phyloP scores from a whole-genome alignment of 2,329 filamentous ascomycete species.

The Colletotrichum tofieldiae region DNA sequence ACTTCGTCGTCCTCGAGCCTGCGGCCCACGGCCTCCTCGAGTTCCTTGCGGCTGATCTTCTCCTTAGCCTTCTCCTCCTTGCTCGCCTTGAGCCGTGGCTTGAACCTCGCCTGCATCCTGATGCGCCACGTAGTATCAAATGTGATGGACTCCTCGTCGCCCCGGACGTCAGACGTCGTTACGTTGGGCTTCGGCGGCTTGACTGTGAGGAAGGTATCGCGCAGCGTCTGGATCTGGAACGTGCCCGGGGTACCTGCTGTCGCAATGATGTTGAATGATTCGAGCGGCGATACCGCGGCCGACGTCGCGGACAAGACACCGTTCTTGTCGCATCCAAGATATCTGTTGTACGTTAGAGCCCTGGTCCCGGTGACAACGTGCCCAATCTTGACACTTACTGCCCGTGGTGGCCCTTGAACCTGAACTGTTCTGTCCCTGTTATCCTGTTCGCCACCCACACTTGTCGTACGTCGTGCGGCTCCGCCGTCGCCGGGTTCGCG shows the following conservation, averaged over 20 bases:
- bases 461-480: conserved; percentile 95
- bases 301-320: conserved; percentile 83
- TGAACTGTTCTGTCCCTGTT: conserved; percentile 84
- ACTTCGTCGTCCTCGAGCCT: conserved; percentile 89
- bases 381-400: conserved; percentile 66
- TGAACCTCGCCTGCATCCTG: conserved; percentile 96
- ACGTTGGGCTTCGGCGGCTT: conserved; percentile 67
- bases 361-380: not conserved
- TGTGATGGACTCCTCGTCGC: conserved; percentile 78
- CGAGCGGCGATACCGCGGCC: conserved; percentile 87
- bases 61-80: conserved; percentile 89
- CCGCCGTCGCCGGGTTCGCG: conserved; percentile 84
- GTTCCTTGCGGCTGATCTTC: conserved; percentile 88
- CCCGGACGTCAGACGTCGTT: conserved; percentile 76
- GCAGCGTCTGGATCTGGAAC: conserved; percentile 82
- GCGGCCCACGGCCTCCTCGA: conserved; percentile 86
- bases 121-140: conserved; percentile 83
- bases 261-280: conserved; percentile 81
- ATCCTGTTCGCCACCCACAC: conserved; percentile 94
- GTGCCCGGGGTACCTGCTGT: conserved; percentile 77
- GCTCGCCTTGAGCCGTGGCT: conserved; percentile 82
- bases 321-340: conserved; percentile 87
- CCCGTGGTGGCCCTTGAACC: conserved; percentile 92
- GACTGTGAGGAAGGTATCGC: conserved; percentile 79
- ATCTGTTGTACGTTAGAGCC: conserved; percentile 64